Evolutionary conservation across 805 yeast genomes (phyloP).

Genomic region (Dipodascus geniculatus): DNA sequence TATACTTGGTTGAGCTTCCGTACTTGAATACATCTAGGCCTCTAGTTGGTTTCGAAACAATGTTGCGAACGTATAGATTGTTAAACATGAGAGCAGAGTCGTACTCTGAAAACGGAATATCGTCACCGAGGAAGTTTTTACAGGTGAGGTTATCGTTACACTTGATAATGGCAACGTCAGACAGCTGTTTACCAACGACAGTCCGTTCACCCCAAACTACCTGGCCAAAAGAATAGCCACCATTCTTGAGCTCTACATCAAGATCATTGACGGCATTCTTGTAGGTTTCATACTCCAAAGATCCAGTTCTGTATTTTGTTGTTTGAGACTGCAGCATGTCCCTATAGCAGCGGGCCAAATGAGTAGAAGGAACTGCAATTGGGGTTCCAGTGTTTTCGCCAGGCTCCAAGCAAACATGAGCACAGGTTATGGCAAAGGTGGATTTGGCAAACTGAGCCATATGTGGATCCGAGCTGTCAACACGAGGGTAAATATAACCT

Average conservation of each 20-base stretch:
- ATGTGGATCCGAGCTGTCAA: conserved; percentile 38
- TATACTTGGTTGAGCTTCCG: conserved; percentile 79
- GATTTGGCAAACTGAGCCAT: conserved; percentile 52
- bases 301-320: conserved; percentile 35
- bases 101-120: conserved; percentile 54
- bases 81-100: conserved; percentile 77
- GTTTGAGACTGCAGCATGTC: conserved; percentile 55
- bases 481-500: conserved; percentile 74
- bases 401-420: conserved; percentile 73
- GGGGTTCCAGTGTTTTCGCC: conserved; percentile 28
- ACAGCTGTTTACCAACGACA: conserved; percentile 46
- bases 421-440: conserved; percentile 81
- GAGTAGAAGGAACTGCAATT: conserved; percentile 66
- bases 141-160: conserved; percentile 41
- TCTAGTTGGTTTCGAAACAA: conserved; percentile 32
- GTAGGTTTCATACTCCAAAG: conserved; percentile 57
- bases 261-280: conserved; percentile 33
- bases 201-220: conserved; percentile 92
- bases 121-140: conserved; percentile 67
- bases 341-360: conserved; percentile 58
- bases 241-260: background rate
- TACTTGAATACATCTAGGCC: conserved; percentile 70
- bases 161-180: conserved; percentile 81
- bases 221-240: conserved; percentile 49
- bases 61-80: conserved; percentile 55